Conservation (phyloP, 2,329 filamentous ascomycete species). For the Ceratocystiopsis minuta region DNA sequence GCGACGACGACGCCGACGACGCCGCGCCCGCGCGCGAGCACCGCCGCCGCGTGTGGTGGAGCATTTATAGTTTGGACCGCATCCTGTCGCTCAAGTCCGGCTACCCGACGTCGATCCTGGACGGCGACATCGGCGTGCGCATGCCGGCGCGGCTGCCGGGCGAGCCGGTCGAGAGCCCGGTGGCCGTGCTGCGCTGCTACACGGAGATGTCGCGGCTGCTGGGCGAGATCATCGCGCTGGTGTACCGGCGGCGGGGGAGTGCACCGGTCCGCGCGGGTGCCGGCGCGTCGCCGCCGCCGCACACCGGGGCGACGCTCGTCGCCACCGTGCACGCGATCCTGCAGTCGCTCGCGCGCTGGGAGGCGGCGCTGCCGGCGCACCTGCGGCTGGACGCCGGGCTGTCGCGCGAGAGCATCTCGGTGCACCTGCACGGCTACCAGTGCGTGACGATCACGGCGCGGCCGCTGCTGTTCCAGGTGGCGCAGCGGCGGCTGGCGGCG, state of each 20-base stretch:
- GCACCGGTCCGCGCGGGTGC: too few relatives aligned
- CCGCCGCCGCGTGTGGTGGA: constrained; percentile 36
- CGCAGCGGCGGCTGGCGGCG: constrained; percentile 26
- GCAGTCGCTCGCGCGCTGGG: constrained; percentile 29
- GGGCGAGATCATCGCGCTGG: constrained; percentile 26
- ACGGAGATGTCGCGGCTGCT: constrained; percentile 33
- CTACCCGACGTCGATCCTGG: constrained; percentile 34
- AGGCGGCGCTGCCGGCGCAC: constrained; percentile 26
- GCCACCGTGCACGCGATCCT: constrained; percentile 32
- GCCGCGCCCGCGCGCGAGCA: constrained; percentile 24
- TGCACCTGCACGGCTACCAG: constrained; percentile 36
- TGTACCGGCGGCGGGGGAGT: constrained; percentile 23
- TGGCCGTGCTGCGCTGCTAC: constrained; percentile 31
- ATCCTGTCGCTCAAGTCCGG: constrained; percentile 35
- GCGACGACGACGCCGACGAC: too few relatives aligned
- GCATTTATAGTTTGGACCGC: constrained; percentile 34
- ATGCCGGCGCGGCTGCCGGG: constrained; percentile 18
- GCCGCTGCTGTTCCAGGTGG: constrained; percentile 34
- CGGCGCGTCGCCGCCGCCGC: too few relatives aligned
- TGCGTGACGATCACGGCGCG: constrained; percentile 39
- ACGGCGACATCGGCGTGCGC: constrained; percentile 31
- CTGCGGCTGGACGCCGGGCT: constrained; percentile 29
- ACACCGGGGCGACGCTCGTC: constrained; percentile 21
- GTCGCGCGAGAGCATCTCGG: constrained; percentile 18
- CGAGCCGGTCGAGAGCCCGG: constrained; percentile 25